A percentile compares a stretch with the other conserved stretches of the same genome.
These are phyloP conservation scores for Testicularia cyperi DNA, from an alignment of 1,284 basidiomycete genomes.

Conservation along the genomic window DNA sequence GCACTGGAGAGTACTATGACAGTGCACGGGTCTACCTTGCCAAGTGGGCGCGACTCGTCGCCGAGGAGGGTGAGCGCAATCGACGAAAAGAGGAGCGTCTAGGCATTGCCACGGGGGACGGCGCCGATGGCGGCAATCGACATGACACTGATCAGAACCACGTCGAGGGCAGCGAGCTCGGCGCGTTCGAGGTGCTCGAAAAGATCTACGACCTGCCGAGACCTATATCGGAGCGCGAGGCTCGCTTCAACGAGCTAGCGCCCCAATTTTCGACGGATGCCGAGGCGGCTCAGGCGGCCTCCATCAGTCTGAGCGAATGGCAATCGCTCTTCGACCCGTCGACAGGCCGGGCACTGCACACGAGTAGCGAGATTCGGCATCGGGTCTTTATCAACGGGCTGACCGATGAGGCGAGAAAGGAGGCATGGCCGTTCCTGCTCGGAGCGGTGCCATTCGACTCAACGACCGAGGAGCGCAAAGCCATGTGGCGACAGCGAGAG, in stretches of 20 bases:
- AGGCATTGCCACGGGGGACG: background rate
- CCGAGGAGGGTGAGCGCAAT: conserved; percentile 57
- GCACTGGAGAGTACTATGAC: conserved; percentile 73
- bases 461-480: conserved; percentile 39
- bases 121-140: background rate
- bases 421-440: conserved; percentile 85
- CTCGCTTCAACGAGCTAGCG: conserved; percentile 12
- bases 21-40: conserved; percentile 93
- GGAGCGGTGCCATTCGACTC: conserved; percentile 78
- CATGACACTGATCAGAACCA: too few species aligned
- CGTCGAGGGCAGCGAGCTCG: conserved; percentile 35
- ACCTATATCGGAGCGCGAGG: conserved; percentile 23
- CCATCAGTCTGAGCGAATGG: conserved; percentile 38
- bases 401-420: conserved; percentile 21
- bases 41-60: conserved; percentile 91
- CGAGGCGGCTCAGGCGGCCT: background rate
- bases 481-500: conserved; percentile 17
- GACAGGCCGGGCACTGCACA: conserved; percentile 23
- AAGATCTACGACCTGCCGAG: conserved; percentile 27
- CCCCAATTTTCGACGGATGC: background rate
- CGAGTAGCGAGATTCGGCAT: conserved; percentile 22
- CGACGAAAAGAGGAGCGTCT: conserved; percentile 33
- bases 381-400: conserved; percentile 50
- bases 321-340: conserved; percentile 29
- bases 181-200: conserved; percentile 45